Evolutionary conservation across 345 rosid genomes (phyloP).

Genomic region (Populus deltoides): DNA sequence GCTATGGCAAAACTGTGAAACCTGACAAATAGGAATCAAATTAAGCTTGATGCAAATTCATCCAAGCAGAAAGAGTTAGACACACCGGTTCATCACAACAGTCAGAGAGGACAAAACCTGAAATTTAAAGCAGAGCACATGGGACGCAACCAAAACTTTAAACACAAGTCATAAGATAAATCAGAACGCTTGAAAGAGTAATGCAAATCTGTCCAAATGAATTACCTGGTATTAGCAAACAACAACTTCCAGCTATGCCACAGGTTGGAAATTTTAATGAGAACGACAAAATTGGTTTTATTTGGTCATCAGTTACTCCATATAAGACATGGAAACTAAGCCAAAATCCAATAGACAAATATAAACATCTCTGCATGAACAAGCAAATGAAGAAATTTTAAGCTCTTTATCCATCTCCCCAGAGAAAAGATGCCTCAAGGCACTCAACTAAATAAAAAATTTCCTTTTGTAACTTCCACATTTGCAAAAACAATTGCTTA

Average conservation of each 20-base stretch:
- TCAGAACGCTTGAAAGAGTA: background rate
- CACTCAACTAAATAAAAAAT: background rate
- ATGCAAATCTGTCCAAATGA: constrained; percentile 15
- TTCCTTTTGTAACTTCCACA: background rate
- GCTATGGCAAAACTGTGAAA: background rate
- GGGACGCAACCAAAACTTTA: background rate
- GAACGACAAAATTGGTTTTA: constrained; percentile 5
- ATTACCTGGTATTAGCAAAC: constrained; percentile 16
- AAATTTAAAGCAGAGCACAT: constrained; percentile 3
- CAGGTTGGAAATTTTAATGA: constrained; percentile 14
- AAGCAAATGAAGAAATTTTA: constrained; percentile 4
- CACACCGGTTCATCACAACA: background rate
- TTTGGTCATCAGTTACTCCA: background rate
- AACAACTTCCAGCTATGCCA: constrained; percentile 27
- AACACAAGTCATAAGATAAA: constrained; percentile 2
- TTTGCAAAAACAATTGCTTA: background rate
- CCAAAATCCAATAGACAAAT: background rate
- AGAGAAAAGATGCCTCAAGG: background rate
- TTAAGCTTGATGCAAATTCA: background rate
- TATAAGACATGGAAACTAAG: background rate
- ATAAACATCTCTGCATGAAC: constrained; percentile 5
- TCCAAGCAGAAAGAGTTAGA: background rate
- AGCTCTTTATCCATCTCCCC: constrained; percentile 4
- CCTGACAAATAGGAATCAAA: constrained; percentile 1
- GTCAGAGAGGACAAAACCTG: background rate